These are phyloP conservation scores for Parastagonospora nodorum DNA, from an alignment of 2,329 filamentous ascomycete genomes.

Conservation along the genomic window DNA sequence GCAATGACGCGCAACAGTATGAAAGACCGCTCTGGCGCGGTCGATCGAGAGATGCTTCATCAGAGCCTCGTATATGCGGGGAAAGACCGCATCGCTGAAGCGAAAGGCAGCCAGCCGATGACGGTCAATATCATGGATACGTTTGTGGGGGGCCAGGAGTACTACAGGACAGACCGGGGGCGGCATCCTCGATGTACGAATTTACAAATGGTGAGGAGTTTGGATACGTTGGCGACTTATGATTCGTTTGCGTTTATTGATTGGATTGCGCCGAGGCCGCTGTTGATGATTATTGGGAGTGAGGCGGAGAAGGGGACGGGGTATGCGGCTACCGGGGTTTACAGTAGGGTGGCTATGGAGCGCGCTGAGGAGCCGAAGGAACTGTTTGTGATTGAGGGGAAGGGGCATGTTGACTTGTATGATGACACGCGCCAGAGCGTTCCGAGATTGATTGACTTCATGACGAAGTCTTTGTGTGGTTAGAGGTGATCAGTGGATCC, in stretches of 20 bases:
- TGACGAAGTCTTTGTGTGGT: not conserved
- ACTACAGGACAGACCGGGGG: not conserved
- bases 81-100: not conserved
- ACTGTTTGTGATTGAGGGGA: slow-evolving; percentile 22
- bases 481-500: not conserved
- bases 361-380: slow-evolving; percentile 34
- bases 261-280: not conserved
- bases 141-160: not conserved
- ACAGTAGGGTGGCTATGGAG: slow-evolving; percentile 23
- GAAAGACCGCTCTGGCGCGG: not conserved
- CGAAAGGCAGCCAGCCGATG: not conserved
- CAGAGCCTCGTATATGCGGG: not conserved
- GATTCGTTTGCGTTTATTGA: not conserved
- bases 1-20: not conserved
- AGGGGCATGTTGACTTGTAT: slow-evolving; percentile 32
- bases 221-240: not conserved
- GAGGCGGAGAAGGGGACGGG: slow-evolving; percentile 1
- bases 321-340: slow-evolving; percentile 25
- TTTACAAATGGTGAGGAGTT: not conserved
- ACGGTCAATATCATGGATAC: not conserved
- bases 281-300: not conserved
- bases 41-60: not conserved
- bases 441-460: slow-evolving; percentile 6
- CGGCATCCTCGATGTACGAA: not conserved
- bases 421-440: slow-evolving; percentile 15